Base-by-base conservation (phyloP, 345 rosid genomes). In the Hibiscus trionum region DNA sequence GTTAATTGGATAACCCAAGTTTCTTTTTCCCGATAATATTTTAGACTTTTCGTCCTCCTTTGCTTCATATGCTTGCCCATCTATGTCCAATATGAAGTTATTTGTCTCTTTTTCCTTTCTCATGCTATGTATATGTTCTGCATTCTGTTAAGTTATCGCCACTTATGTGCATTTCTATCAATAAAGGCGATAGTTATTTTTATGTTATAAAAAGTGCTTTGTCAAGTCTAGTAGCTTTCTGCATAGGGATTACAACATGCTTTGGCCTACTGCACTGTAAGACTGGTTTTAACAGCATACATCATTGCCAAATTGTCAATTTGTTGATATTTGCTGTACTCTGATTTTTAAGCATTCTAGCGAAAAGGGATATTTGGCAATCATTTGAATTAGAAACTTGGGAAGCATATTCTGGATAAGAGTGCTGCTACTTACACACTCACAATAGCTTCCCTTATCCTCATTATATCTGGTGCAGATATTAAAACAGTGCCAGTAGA, bases 381-480 rank as follows among this genome's bases (percentile, higher is more conserved):
- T 52, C 11, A 24, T 56, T 53, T 50, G 21, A 67, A 44, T 60
- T 35, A 6, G 69, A 35, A 72, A 53, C 37, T 12, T 46, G 37
- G 55, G 50, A 44, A 47, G 73, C 5, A 49, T 12, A 24, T 57
- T 27, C 19, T 53, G 52, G 1, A 29, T 50, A 52, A 16, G 65
- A 46, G 26, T 31, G 11, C 11, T 42, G 14, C 35, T 53, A 27
- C 47, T 9, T 57, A 5, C 14, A 35, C 24, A 14, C 56, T 74
- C 1, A 42, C 17, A 4, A 56, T 37, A 12, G 7, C 46, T 67
- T 14, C 55, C 37, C n/a, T 71, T 57, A 31, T 53, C 14, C n/a
- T 4, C 63, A 9, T 72, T 1, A 50, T 50, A 29, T 80, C 69
- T 75, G 80, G 66, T 26, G 68, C 72, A 75, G 76, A 44, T 44